These are phyloP conservation scores for Penicillium canariense DNA, from an alignment of 495 filamentous ascomycete genomes.

Conservation along the genomic window DNA sequence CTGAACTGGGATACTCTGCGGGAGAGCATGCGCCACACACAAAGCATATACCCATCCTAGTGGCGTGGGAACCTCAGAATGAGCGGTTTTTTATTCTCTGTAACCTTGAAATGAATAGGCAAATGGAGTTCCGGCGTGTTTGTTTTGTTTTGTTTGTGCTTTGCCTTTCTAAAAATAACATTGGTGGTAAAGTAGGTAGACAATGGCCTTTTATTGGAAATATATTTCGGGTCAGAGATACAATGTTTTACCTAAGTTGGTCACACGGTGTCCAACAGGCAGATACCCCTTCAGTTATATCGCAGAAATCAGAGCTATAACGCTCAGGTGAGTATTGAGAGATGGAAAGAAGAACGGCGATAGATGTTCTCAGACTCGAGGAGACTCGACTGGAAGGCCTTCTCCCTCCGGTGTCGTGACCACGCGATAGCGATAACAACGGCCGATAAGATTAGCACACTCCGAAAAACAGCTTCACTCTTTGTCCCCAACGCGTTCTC, in stretches of 20 bases:
- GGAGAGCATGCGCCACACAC: conserved; percentile 36
- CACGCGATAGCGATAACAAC: conserved; percentile 7
- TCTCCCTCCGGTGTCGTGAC: background rate
- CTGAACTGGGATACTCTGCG: conserved; percentile 53
- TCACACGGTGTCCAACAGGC: too few relatives aligned
- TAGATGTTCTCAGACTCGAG: background rate
- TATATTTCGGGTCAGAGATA: too few relatives aligned
- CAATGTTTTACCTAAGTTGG: too few relatives aligned
- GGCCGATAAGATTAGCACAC: background rate
- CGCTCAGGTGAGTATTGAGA: too few relatives aligned
- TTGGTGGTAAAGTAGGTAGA: too few relatives aligned
- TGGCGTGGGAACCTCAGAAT: background rate
- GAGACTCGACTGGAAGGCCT: background rate
- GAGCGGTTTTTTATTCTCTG: conserved; percentile 12
- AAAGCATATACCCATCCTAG: conserved; percentile 20
- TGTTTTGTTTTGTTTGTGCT: too few relatives aligned
- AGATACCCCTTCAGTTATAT: too few relatives aligned
- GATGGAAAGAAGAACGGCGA: background rate
- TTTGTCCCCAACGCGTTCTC: conserved; percentile 6
- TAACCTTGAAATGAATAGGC: conserved; percentile 1
- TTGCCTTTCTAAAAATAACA: too few relatives aligned
- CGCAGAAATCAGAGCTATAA: too few relatives aligned
- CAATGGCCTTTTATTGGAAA: too few relatives aligned
- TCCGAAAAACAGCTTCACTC: conserved; percentile 16
- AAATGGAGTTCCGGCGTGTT: conserved; percentile 8